phyloP scores from a whole-genome alignment of 768 basidiomycete genomes.

The Cystofilobasidium macerans region DNA sequence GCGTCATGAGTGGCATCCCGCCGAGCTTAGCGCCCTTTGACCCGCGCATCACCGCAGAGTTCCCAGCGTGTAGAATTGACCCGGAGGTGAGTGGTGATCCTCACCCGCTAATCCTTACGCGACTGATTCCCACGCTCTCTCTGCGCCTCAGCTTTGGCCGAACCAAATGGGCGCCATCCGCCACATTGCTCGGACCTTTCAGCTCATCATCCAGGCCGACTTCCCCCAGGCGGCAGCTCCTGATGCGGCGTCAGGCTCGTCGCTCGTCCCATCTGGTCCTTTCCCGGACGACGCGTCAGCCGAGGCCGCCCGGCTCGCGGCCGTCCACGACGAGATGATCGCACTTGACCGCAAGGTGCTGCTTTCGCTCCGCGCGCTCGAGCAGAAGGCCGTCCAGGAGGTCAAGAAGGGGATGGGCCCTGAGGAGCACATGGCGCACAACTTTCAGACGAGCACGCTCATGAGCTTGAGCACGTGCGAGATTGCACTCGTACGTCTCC shows the following conservation, averaged over 20 bases:
- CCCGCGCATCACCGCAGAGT: constrained; percentile 18
- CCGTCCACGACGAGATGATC: constrained; percentile 19
- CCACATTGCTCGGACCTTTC: constrained; percentile 7
- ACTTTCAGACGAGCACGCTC: constrained; percentile 13
- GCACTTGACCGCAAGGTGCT: constrained; percentile 19
- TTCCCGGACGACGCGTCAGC: not conserved
- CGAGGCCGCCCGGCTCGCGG: not conserved
- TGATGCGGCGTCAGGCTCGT: not conserved
- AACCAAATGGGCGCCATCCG: constrained; percentile 13
- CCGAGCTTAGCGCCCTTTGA: constrained; percentile 20
- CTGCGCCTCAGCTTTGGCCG: not conserved
- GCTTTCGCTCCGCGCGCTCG: constrained; percentile 4
- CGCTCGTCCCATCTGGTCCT: not conserved
- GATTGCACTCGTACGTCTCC: not conserved
- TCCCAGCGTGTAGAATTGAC: constrained; percentile 3
- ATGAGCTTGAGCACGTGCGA: constrained; percentile 4
- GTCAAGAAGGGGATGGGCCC: constrained; percentile 9
- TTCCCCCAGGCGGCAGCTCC: constrained; percentile 2
- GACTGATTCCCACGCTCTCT: not conserved
- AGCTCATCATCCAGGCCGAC: constrained; percentile 15
- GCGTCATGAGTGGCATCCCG: constrained; percentile 12
- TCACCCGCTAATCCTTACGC: no score
- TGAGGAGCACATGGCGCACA: constrained; percentile 17
- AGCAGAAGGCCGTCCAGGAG: constrained; percentile 2
- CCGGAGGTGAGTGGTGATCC: constrained; percentile 5